A percentile compares a stretch with the other conserved stretches of the same genome.
Conservation (phyloP, 2,329 filamentous ascomycete genomes). For the Hymenoscyphus occultus region DNA sequence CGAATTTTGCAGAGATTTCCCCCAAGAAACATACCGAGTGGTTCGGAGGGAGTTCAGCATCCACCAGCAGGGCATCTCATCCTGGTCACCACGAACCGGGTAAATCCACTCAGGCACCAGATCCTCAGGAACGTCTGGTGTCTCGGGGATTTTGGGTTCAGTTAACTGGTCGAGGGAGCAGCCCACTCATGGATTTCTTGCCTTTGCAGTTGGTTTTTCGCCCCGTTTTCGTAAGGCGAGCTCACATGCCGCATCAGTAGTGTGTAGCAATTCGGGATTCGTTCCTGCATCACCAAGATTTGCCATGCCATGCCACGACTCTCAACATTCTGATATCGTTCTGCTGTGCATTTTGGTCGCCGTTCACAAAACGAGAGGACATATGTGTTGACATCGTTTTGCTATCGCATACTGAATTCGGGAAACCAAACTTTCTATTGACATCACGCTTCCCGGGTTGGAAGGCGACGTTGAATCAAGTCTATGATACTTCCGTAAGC, state of each 20-base stretch:
- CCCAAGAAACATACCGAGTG: neutral
- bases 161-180: neutral
- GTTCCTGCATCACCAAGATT: slow-evolving; percentile 2
- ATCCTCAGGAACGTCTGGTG: neutral
- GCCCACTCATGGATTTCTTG: neutral
- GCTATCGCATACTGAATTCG: neutral
- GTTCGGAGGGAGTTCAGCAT: neutral
- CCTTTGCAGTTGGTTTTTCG: neutral
- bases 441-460: neutral
- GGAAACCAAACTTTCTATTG: neutral
- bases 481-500: slow-evolving; percentile 1
- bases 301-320: neutral
- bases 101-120: slow-evolving; percentile 4
- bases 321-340: neutral
- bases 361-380: neutral
- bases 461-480: neutral
- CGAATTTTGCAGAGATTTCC: slow-evolving; percentile 1
- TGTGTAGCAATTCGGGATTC: neutral
- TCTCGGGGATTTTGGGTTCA: neutral
- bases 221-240: slow-evolving; percentile 3
- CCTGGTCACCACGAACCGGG: neutral
- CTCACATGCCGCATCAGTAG: slow-evolving; percentile 1
- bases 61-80: neutral
- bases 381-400: neutral
- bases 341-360: neutral